Evolutionary conservation across 2,329 filamentous ascomycete genomes (phyloP), one percentile per base, ranked within the genome.

Genomic region (Grosmannia huntii): DNA sequence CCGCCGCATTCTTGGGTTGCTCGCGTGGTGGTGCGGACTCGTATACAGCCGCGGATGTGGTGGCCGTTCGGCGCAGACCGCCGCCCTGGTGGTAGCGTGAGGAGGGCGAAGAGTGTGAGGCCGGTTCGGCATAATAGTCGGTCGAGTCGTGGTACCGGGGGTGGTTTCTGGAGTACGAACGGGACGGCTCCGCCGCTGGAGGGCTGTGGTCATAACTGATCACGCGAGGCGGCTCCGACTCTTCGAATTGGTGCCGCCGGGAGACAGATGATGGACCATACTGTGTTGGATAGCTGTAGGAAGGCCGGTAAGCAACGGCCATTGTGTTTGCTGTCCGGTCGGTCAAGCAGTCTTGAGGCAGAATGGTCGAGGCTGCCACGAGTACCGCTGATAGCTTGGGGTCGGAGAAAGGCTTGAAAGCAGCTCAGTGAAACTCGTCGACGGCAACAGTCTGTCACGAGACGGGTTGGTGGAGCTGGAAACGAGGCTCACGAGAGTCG

Each of bases 271-370:
- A 68, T 25, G 70, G 69, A 38, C 59, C 63, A 33, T 33, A 33
- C 31, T 33, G 62, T 73, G 62, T 28, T 28, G 69, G 64, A 55
- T 74, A 72, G 38, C 69, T 69, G 48, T 65, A 63, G 46, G 69
- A 67, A 14, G 69, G 68, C 10, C 76, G 75, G 68, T 83, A 87
- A 55, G 91, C 82, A 33, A 89, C 86, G 67, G 94, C 88, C 68
- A 95, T 84, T 64, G 81, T 87, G 73, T 95, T 95, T 95, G 55
- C 88, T 88, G 72, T 95, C 89, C 57, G 89, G 79, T 21, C 44
- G 25, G 21, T 55, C 56, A 19, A 38, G 12, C n/a, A 36, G 25
- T 6, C 16, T 27, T 16, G 53, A 41, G 38, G 38, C 53, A 25
- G 53, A 48, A 4, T 6, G 3, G 27, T 54, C 53, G 16, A 53